phyloP scores from a whole-genome alignment of 164 flowering plant genomes.

The Magnolia changhungtana region DNA sequence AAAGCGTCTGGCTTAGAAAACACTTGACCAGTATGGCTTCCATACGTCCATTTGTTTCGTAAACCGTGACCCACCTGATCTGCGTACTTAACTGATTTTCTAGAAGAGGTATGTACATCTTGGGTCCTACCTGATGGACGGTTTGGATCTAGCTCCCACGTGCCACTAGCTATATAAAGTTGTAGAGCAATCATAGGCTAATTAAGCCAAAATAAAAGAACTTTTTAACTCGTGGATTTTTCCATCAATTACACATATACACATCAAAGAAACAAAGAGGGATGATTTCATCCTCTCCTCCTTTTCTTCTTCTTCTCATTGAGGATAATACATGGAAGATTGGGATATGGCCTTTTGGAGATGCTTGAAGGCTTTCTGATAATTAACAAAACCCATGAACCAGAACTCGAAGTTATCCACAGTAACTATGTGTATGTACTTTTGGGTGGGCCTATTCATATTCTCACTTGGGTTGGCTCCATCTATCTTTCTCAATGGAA shows the following conservation, averaged over 20 bases:
- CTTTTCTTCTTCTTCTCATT: not conserved
- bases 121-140: not conserved
- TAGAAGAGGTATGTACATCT: no score
- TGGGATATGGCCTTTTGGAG: slow-evolving; percentile 31
- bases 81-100: no score
- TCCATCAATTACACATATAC: not conserved
- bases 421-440: slow-evolving; percentile 46
- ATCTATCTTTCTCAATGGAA: slow-evolving; percentile 39
- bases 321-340: not conserved
- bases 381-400: slow-evolving; percentile 53
- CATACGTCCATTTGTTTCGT: no score
- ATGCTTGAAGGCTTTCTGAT: slow-evolving; percentile 36
- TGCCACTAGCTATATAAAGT: no score
- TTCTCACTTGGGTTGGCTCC: slow-evolving; percentile 33
- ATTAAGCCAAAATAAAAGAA: not conserved
- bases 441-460: slow-evolving; percentile 32
- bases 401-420: slow-evolving; percentile 48
- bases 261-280: not conserved
- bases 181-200: not conserved
- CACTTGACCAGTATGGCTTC: no score
- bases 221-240: not conserved
- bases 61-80: no score
- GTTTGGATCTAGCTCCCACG: not conserved
- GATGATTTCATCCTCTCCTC: not conserved
- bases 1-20: no score